Conservation (phyloP, 139 green algal genomes). For the Monoraphidium neglectum region DNA sequence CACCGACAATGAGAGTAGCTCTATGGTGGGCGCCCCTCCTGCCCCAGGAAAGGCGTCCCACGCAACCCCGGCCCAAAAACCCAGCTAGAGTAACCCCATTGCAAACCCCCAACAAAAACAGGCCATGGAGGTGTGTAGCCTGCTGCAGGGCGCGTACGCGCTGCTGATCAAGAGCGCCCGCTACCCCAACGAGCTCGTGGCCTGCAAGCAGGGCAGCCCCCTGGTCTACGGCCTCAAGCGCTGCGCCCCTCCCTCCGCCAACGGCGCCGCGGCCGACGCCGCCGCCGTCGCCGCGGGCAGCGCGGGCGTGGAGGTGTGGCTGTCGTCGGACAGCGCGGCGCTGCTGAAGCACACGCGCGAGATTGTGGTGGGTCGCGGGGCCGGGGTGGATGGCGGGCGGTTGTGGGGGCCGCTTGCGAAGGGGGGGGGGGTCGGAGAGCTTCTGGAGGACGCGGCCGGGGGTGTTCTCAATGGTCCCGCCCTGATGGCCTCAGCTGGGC, state of each 20-base stretch:
- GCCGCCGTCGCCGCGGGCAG: not conserved
- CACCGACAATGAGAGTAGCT: too few relatives aligned
- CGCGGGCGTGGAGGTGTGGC: not conserved
- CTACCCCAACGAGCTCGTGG: constrained; percentile 90
- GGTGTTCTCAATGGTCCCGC: too few relatives aligned
- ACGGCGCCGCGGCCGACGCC: too few relatives aligned
- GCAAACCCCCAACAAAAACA: too few relatives aligned
- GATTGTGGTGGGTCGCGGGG: not conserved
- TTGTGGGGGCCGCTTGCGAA: too few relatives aligned
- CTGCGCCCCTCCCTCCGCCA: not conserved
- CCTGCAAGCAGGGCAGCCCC: constrained; percentile 83
- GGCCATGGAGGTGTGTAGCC: constrained; percentile 84
- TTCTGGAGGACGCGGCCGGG: too few relatives aligned
- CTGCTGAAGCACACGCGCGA: constrained; percentile 1
- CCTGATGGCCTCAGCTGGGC: too few relatives aligned
- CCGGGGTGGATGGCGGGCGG: too few relatives aligned
- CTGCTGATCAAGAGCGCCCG: constrained; percentile 87
- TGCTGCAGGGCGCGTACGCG: constrained; percentile 89
- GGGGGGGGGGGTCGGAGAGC: too few relatives aligned
- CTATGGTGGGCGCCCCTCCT: too few relatives aligned
- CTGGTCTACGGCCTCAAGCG: constrained; percentile 37
- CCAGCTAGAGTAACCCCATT: not conserved
- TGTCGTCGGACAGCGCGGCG: not conserved
- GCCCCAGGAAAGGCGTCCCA: too few relatives aligned
- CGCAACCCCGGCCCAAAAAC: too few relatives aligned